phyloP scores from a whole-genome alignment of 2,329 filamentous ascomycete genomes.

The Acephala macrosclerotiorum region DNA sequence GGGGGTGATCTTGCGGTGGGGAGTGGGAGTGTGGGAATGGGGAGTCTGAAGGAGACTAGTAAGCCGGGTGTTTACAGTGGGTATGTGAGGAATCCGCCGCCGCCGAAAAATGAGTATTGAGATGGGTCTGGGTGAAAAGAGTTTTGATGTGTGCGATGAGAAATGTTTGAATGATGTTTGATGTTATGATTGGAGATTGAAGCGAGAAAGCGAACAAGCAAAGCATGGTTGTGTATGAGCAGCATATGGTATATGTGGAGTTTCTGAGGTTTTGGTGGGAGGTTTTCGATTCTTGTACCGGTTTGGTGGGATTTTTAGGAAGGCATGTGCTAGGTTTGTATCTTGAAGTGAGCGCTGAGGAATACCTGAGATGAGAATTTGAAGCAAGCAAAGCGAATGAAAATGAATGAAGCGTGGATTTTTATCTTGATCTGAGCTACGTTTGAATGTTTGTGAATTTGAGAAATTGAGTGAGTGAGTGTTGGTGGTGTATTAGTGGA shows the following conservation, averaged over 20 bases:
- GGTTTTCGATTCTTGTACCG: slow-evolving; percentile 2
- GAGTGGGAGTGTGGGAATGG: slow-evolving; percentile 7
- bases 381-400: neutral
- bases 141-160: neutral
- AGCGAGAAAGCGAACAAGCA: neutral
- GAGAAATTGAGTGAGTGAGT: no score
- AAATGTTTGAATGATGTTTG: neutral
- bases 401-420: no score
- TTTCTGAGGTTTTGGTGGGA: neutral
- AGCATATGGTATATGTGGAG: neutral
- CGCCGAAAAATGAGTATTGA: slow-evolving; percentile 2
- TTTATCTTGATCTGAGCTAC: no score
- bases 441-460: no score
- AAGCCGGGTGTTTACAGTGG: slow-evolving; percentile 30
- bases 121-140: neutral
- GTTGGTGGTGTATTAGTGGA: no score
- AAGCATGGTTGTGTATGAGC: neutral
- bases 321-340: neutral
- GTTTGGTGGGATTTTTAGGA: neutral
- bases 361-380: neutral
- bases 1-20: slow-evolving; percentile 11
- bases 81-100: slow-evolving; percentile 33
- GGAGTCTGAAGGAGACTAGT: slow-evolving; percentile 21
- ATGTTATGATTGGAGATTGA: neutral
- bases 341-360: neutral